Conservation (phyloP, 2,329 filamentous ascomycete species). For the Leptographium wingfieldii region DNA sequence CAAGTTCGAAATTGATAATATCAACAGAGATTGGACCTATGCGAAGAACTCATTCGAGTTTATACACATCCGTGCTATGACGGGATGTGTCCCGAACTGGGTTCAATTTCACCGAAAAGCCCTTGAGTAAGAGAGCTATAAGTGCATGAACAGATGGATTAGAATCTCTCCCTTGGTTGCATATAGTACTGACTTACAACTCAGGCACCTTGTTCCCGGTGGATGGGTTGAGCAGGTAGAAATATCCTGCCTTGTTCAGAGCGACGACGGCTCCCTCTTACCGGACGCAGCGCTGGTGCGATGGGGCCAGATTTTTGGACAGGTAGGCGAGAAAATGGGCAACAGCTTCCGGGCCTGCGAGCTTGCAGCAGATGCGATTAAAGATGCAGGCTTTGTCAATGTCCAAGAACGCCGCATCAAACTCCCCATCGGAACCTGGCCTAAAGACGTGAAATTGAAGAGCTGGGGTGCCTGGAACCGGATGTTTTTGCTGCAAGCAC, state of each 20-base stretch:
- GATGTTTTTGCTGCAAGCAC: constrained; percentile 34
- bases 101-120: constrained; percentile 32
- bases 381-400: constrained; percentile 21
- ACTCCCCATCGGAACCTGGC: constrained; percentile 42
- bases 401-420: constrained; percentile 36
- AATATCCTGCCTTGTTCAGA: constrained; percentile 1
- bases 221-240: constrained; percentile 21
- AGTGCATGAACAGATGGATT: too few relatives aligned
- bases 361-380: not conserved
- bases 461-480: constrained; percentile 39
- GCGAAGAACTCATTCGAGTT: constrained; percentile 39
- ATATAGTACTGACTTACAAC: too few relatives aligned
- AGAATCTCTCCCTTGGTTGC: too few relatives aligned
- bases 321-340: constrained; percentile 3
- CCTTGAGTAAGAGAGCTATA: not conserved
- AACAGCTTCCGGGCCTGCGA: constrained; percentile 1
- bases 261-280: constrained; percentile 16
- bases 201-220: constrained; percentile 32
- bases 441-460: constrained; percentile 37
- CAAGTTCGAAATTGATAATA: constrained; percentile 50
- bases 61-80: constrained; percentile 42
- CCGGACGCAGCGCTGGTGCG: constrained; percentile 11
- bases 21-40: constrained; percentile 35
- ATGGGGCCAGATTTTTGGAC: constrained; percentile 8
- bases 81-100: constrained; percentile 41